Base-by-base conservation (phyloP, 768 basidiomycete genomes). In the Collybia mongolica region DNA sequence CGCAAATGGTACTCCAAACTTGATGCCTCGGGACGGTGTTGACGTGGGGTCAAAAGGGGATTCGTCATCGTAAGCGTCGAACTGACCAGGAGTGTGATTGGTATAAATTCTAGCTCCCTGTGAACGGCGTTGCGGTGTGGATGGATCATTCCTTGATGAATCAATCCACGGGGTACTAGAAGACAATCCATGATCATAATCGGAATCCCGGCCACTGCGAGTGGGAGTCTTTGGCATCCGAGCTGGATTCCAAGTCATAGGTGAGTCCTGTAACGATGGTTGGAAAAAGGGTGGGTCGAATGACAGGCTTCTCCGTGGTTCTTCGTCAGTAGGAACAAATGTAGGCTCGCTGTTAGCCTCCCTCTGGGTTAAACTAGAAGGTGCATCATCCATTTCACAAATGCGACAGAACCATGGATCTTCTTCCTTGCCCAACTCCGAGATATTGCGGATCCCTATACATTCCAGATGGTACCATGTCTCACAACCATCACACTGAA, bases 391-490 rank as follows among this genome's bases (percentile, higher is more conserved):
- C 24, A 67, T 54, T 55, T 79, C 61, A 58, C 90, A 83, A 51
- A 72, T 69, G 45, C 71, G 64, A 65, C 89, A 87, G 65, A 77
- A 93, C 90, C 90, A 93, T 1, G 82, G 82, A 57, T 90, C 88
- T 57, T 90, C 87, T 60, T 89, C 88, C 43, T 67, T 77, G 6
- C 88, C 90, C 14, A 92, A 72, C 45, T 90, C 83, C 9, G 75
- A 66, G 28, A 81, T 75, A 56, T 73, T 76, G 45, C 67, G 69
- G 57, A 93, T 86, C 45, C 88, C 90, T 32, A 93, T 83, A 65
- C 90, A 93, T 39, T 80, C 69, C 26, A 90, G 74, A 66, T 93
- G 90, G 61, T 87, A 92, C 90, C 90, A 93, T 14, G 74, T 83
- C 61, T 81, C 73, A 64, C 90, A 93, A 3, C 76, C 74, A 58